Evolutionary conservation across 805 yeast genomes (phyloP).

Genomic region (Barnettozyma botsteinii): DNA sequence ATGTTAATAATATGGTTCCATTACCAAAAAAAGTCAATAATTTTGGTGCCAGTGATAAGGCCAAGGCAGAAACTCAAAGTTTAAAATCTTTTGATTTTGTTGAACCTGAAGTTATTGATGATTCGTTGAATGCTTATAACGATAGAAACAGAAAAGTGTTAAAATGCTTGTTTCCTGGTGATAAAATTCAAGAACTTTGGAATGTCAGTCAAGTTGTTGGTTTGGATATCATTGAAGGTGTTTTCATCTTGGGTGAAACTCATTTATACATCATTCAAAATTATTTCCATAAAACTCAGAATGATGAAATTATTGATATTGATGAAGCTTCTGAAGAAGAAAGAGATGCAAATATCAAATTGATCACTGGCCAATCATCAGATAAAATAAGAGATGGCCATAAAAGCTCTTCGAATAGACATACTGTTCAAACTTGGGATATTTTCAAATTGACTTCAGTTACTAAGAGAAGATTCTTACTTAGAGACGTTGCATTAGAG

Average conservation of each 20-base stretch:
- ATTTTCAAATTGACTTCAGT: conserved; percentile 53
- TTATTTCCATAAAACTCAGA: conserved; percentile 49
- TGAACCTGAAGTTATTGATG: conserved; percentile 34
- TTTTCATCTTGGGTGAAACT: conserved; percentile 60
- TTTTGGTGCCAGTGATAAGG: conserved; percentile 9
- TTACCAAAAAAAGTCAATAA: conserved; percentile 28
- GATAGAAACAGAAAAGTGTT: conserved; percentile 74
- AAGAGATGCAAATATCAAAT: conserved; percentile 63
- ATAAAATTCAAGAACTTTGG: conserved; percentile 64
- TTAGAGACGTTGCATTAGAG: conserved; percentile 79
- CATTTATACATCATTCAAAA: conserved; percentile 66
- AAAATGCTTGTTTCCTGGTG: conserved; percentile 63
- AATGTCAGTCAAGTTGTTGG: conserved; percentile 75
- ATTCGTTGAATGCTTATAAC: conserved; percentile 34
- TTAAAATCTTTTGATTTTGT: conserved; percentile 38
- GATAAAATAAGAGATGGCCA: not conserved
- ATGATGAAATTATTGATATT: conserved; percentile 56
- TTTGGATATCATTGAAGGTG: conserved; percentile 68
- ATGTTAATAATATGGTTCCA: conserved; percentile 36
- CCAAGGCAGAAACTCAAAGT: conserved; percentile 22
- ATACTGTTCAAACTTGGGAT: conserved; percentile 55
- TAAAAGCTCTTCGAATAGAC: conserved; percentile 26
- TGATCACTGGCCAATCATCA: conserved; percentile 48
- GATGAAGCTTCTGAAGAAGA: conserved; percentile 55
- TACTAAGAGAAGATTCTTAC: conserved; percentile 67